These are phyloP conservation scores for Salix udensis DNA, from an alignment of 345 rosid species.

Conservation along the genomic window DNA sequence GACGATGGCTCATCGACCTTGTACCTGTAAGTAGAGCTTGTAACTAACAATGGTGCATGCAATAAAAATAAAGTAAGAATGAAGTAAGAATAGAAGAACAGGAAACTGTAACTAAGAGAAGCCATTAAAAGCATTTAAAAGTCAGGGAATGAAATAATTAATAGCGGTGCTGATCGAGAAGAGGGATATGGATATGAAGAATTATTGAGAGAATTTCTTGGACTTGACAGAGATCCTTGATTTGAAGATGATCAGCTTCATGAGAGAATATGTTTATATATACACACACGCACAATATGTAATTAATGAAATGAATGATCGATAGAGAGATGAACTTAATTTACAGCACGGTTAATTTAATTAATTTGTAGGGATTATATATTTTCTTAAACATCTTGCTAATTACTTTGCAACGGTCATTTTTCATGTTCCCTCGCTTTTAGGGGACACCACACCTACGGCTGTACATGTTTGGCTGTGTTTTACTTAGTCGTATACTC, in stretches of 20 bases:
- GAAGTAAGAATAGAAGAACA: constrained; percentile 12
- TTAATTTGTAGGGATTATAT: not conserved
- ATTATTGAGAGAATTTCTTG: not conserved
- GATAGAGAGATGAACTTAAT: not conserved
- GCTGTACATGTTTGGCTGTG: constrained; percentile 15
- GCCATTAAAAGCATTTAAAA: constrained; percentile 33
- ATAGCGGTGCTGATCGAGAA: not conserved
- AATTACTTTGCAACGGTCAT: constrained; percentile 40
- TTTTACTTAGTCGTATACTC: not conserved
- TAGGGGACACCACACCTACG: not conserved
- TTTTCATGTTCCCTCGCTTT: constrained; percentile 20
- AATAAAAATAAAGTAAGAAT: constrained; percentile 24
- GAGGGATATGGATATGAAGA: constrained; percentile 11
- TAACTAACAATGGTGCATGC: constrained; percentile 29
- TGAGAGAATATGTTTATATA: not conserved
- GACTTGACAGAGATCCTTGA: not conserved
- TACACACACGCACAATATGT: not conserved
- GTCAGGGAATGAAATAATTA: constrained; percentile 5
- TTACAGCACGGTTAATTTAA: not conserved
- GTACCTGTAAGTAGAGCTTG: constrained; percentile 28
- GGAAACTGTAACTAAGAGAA: constrained; percentile 19
- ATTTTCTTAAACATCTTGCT: not conserved
- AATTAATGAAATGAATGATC: not conserved
- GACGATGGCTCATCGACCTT: not conserved
- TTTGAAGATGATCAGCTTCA: not conserved